Evolutionary conservation across 139 green algal genomes (phyloP), one percentile per base, ranked within the genome.

Genomic region (Haematococcus lacustris): DNA sequence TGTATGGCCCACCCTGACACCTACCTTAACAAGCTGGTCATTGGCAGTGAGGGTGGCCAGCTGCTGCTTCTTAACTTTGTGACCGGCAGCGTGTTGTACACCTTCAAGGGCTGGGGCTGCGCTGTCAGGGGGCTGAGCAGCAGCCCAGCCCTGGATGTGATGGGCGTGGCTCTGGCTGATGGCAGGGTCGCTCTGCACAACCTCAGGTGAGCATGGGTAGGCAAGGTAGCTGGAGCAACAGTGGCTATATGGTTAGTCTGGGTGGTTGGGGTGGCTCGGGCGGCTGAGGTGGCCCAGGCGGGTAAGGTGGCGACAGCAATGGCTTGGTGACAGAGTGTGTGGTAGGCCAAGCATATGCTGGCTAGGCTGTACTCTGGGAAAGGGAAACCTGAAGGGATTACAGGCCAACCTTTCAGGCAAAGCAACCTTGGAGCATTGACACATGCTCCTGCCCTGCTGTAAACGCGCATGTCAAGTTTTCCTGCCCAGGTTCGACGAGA

Each of bases 21-120:
- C 26, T 99, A 99, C 83, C 76, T 99, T 1, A 97, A 99, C 85
- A 99, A 99, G 86, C 70, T 78, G 38, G 75, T 97, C 38, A 43
- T 97, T 30, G 93, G 88, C 32, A 60, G 71, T 32, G 51, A 73
- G 28, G 80, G 93, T 7, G 95, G 95, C 21, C 63, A 65, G 7
- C 66, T 98, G 78, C 83, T 93, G 80, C 90, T 99, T 38, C 92
- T 89, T 84, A 98, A 99, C 86, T 93, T 97, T 51, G 33, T 60
- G 28, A 92, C 76, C 21, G 75, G 82, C 13, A 66, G 69, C 4
- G n/a, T 80, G 59, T 70, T 99, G 35, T 88, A 92, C 80, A 80
- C 85, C 32, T 98, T 98, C 66, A 47, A 64, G 0, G 81, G 84
- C 3, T 90, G 73, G 80, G 83, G 75, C 1, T 78, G 77, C 28